Evolutionary conservation across 192 early-diverging fungal genomes (phyloP).

Genomic region (Neocallimastix lanati): DNA sequence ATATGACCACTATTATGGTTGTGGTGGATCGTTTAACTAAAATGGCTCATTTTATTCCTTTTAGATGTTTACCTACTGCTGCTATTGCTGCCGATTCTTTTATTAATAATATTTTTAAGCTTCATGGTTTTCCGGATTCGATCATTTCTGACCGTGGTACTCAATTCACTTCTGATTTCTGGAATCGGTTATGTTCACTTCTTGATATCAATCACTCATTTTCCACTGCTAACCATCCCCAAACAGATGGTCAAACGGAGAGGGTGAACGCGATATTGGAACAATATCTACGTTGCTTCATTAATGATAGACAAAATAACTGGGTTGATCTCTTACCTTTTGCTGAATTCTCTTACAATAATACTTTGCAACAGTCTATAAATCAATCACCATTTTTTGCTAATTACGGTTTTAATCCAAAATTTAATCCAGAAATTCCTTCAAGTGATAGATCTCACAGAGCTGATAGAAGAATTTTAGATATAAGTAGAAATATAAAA

Average conservation of each 20-base stretch:
- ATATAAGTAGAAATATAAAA: too few relatives aligned
- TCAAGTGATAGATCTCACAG: too few relatives aligned
- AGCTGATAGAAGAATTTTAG: too few relatives aligned
- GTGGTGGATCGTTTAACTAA: constrained; percentile 8
- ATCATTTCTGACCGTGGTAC: constrained; percentile 24
- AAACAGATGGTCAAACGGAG: constrained; percentile 19
- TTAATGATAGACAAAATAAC: constrained; percentile 15
- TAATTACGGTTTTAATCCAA: too few relatives aligned
- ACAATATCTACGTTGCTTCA: constrained; percentile 7
- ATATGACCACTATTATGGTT: neutral
- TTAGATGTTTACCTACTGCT: too few relatives aligned
- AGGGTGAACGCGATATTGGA: constrained; percentile 10
- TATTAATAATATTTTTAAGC: constrained; percentile 6
- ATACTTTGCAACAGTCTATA: constrained; percentile 2
- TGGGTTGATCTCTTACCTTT: constrained; percentile 10
- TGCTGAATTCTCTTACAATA: constrained; percentile 13
- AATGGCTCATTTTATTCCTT: neutral
- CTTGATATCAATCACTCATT: neutral
- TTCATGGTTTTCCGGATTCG: constrained; percentile 15
- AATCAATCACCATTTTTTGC: neutral
- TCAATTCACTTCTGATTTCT: constrained; percentile 20
- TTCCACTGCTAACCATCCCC: constrained; percentile 4
- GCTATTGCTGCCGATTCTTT: neutral
- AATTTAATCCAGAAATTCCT: too few relatives aligned
- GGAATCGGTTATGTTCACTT: constrained; percentile 3